Evolutionary conservation across 1,139 yeast species (phyloP), one percentile per base, ranked within the genome.

Genomic region (Maudiozyma humilis): DNA sequence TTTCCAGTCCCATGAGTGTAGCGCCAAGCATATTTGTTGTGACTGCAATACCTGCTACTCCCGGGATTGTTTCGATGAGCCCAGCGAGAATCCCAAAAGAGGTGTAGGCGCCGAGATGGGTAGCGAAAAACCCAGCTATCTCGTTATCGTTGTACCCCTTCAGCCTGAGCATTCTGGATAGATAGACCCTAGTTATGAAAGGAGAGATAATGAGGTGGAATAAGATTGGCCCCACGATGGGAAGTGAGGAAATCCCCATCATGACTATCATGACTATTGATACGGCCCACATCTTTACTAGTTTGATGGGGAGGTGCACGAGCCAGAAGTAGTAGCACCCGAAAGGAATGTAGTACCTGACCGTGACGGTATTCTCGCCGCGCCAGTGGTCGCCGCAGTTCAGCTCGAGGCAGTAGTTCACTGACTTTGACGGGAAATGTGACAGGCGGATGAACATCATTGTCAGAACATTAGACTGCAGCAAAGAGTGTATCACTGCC

Each of bases 11-110:
- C 54, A 59, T 55, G 27, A 60, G 41, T n/a, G 62, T 56, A 4
- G 52, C 53, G 31, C 60, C 63, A 13, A 57, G 51, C 5, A 52
- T 49, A 44, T 60, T 60, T 12, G 62, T 50, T 16, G 59, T 49
- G 17, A 55, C 41, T 6, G 55, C 48, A n/a, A 61, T 38, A 5
- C 62, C 62, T 2, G 65, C 48, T 15, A 60, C 29, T n/a, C 57
- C 44, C 20, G 65, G 65, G 1, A 57, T 40, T 17, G 51, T 45
- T 40, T 61, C 64, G 25, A 60, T 37, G 27, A 55, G 41, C 6
- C 56, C 55, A 2, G 63, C 61, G 6, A 51, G 47, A 8, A 58
- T 17, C 1, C 65, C 65, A 47, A 60, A 60, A 2, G 60, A 57
- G 20, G 51, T 40, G 44, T 57, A 60, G 25, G 51, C 50, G 7